Percentiles rank a stretch among this genome's conserved stretches.
Evolutionary conservation across 1,139 yeast species (phyloP).

Genomic region (Casaregolazyma lundiana): DNA sequence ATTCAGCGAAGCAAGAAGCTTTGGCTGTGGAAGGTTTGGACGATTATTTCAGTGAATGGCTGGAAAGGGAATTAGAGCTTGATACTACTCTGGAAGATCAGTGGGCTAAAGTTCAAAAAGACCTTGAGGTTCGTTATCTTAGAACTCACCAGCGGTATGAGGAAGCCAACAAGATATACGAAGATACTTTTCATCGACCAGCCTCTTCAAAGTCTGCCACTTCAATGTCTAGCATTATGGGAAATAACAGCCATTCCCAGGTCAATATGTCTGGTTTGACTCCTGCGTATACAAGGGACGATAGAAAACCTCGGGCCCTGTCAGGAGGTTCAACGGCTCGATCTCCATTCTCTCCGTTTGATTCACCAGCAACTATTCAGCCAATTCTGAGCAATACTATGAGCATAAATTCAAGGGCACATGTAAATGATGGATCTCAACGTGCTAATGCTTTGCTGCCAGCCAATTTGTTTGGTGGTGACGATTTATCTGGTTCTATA

Average conservation of each 20-base stretch:
- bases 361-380: background rate
- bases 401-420: background rate
- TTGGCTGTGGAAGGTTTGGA: slow-evolving; percentile 21
- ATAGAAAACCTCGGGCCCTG: slow-evolving; percentile 1
- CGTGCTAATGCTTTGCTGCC: slow-evolving; percentile 31
- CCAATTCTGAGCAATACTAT: background rate
- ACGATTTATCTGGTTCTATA: slow-evolving; percentile 26
- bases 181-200: slow-evolving; percentile 15
- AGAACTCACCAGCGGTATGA: slow-evolving; percentile 31
- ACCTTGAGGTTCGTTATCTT: slow-evolving; percentile 32
- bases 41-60: slow-evolving; percentile 18
- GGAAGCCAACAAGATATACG: slow-evolving; percentile 27
- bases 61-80: slow-evolving; percentile 22
- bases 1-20: slow-evolving; percentile 21
- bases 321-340: slow-evolving; percentile 3
- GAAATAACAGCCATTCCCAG: background rate
- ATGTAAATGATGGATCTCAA: slow-evolving; percentile 23
- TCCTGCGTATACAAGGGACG: background rate
- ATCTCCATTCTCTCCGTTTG: background rate
- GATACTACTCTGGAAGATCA: slow-evolving; percentile 29
- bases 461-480: slow-evolving; percentile 30
- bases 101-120: slow-evolving; percentile 33
- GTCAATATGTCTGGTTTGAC: background rate
- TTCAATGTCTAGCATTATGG: slow-evolving; percentile 4
- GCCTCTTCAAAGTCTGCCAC: background rate